These are phyloP conservation scores for Colletotrichum zoysiae DNA, from an alignment of 2,329 filamentous ascomycete genomes.

Conservation along the genomic window DNA sequence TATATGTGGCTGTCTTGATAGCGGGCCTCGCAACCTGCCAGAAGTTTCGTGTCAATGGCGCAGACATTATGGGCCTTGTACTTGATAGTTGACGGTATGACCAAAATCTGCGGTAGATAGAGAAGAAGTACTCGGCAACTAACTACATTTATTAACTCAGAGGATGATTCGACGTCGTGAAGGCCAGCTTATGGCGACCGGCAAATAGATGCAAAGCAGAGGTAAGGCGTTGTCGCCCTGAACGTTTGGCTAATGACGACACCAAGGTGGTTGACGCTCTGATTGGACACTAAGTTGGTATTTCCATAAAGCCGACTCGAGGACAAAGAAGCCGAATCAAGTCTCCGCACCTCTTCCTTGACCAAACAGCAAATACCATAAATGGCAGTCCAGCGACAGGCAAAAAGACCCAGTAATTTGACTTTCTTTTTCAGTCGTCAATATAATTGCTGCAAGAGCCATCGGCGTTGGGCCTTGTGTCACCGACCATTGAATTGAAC, in stretches of 20 bases:
- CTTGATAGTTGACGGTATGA: neutral
- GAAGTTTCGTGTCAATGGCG: neutral
- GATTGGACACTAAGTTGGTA: neutral
- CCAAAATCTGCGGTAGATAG: neutral
- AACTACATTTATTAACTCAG: neutral
- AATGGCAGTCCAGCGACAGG: neutral
- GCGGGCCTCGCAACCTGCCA: slow-evolving; percentile 20
- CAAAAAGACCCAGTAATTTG: neutral
- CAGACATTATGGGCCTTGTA: neutral
- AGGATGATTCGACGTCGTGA: neutral
- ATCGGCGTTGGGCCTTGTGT: neutral
- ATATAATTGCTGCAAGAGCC: neutral
- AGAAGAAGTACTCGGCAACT: neutral
- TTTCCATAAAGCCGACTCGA: slow-evolving; percentile 33
- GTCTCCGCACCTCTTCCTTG: neutral
- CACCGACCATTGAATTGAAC: neutral
- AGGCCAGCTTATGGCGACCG: neutral
- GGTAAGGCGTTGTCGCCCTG: neutral
- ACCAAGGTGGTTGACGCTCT: neutral
- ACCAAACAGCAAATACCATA: neutral
- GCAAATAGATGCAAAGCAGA: neutral
- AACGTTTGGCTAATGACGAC: slow-evolving; percentile 15
- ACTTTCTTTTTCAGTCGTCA: too few species aligned
- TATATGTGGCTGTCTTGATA: neutral
- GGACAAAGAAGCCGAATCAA: slow-evolving; percentile 26